Conservation (phyloP, 129 eudicot genomes). For the Ambrosia trifida region DNA sequence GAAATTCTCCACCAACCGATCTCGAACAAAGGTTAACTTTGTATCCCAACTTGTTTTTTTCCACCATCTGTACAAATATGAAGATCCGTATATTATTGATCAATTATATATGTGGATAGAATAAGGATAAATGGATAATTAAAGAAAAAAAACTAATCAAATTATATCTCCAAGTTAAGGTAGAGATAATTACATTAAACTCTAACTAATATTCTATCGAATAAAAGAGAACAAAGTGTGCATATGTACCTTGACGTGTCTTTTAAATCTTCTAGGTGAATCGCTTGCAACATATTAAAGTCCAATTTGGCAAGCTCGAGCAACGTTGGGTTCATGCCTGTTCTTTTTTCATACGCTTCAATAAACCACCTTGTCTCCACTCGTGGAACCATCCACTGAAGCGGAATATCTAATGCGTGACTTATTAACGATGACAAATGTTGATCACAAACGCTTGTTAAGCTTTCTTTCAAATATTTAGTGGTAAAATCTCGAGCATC, state of each 20-base stretch:
- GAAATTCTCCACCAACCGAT: slow-evolving; percentile 34
- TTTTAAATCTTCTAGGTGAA: slow-evolving; percentile 32
- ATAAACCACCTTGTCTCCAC: slow-evolving; percentile 33
- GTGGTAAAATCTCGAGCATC: slow-evolving; percentile 25
- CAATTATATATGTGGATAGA: no score
- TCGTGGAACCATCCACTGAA: slow-evolving; percentile 31
- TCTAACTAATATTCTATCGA: no score
- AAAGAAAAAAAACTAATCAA: no score
- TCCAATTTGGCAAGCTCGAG: slow-evolving; percentile 32
- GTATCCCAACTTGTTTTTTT: neutral
- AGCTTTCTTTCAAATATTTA: slow-evolving; percentile 1
- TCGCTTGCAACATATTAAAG: slow-evolving; percentile 31
- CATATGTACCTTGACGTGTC: slow-evolving; percentile 27
- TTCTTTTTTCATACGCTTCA: slow-evolving; percentile 9
- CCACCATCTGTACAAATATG: slow-evolving; percentile 35
- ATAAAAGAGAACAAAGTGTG: neutral
- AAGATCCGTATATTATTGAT: no score
- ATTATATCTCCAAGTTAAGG: no score
- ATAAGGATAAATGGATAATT: no score
- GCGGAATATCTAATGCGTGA: slow-evolving; percentile 33
- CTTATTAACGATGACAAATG: slow-evolving; percentile 16
- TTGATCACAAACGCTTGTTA: neutral
- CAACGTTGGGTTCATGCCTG: slow-evolving; percentile 7
- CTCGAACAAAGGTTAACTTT: slow-evolving; percentile 31
- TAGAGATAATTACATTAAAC: no score